Percentiles rank a stretch among this genome's conserved stretches.
These are phyloP conservation scores for Plasmodium inui DNA, from an alignment of 169 alveolate species.

Conservation along the genomic window DNA sequence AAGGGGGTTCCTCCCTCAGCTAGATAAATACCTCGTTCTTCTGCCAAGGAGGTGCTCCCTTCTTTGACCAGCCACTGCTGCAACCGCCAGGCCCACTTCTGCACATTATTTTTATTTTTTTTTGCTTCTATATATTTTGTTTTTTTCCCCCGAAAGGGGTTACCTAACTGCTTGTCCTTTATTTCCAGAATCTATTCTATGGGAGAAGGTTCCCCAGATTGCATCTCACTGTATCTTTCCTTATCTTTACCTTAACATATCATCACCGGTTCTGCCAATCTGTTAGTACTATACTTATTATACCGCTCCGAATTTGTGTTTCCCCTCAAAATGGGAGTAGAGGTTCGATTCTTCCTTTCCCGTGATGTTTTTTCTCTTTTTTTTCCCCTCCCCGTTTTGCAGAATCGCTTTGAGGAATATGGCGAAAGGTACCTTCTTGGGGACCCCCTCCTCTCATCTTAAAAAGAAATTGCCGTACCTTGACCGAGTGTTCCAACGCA, in stretches of 20 bases:
- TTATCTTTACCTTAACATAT: not conserved
- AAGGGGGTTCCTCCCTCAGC: not conserved
- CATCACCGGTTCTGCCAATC: not conserved
- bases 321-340: not conserved
- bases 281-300: not conserved
- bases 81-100: not conserved
- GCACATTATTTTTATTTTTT: not conserved
- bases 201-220: not conserved
- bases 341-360: not conserved
- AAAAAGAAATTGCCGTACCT: not conserved
- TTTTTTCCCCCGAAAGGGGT: not conserved
- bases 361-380: not conserved
- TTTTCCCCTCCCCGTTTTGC: not conserved
- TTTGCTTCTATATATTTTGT: not conserved
- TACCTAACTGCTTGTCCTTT: not conserved
- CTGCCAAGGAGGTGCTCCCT: not conserved
- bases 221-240: not conserved
- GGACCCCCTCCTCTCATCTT: not conserved
- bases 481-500: not conserved
- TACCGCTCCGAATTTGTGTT: not conserved
- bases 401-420: conserved; percentile 4
- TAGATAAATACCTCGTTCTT: not conserved
- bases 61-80: not conserved
- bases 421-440: not conserved
- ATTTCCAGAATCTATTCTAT: not conserved